Percentiles rank a stretch among this genome's conserved stretches.
phyloP scores from a whole-genome alignment of 2,329 filamentous ascomycete genomes.

The Madurella mycetomatis region DNA sequence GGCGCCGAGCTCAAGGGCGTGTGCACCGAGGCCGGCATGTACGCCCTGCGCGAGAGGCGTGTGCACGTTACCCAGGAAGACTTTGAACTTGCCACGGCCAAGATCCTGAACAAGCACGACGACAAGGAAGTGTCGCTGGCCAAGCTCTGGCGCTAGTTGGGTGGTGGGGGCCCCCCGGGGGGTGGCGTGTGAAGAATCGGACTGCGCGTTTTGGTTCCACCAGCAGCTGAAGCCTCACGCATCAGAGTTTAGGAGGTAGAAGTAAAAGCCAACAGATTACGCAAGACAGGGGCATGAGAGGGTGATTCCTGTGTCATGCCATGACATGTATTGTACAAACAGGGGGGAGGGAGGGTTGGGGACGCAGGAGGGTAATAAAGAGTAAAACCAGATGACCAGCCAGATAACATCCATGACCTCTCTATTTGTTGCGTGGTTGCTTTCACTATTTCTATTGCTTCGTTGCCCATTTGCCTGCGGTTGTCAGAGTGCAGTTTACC shows the following conservation, averaged over 20 bases:
- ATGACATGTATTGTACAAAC: constrained; percentile 2
- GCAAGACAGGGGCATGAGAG: too few species aligned
- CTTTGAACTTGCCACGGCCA: constrained; percentile 96
- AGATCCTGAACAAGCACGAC: constrained; percentile 99
- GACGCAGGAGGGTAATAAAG: not conserved
- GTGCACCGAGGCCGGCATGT: constrained; percentile 98
- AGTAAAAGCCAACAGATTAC: not conserved
- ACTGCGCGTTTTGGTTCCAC: not conserved
- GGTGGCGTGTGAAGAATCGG: not conserved
- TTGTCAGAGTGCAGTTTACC: too few species aligned
- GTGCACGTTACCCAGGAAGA: constrained; percentile 99
- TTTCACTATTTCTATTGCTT: too few species aligned
- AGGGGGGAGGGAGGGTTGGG: not conserved
- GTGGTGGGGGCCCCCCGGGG: not conserved
- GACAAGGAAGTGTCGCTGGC: constrained; percentile 92
- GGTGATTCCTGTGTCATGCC: not conserved
- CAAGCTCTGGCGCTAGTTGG: constrained; percentile 59
- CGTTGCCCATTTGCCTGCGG: too few species aligned
- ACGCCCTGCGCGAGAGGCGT: constrained; percentile 86
- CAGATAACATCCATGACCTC: too few species aligned
- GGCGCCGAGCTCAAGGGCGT: constrained; percentile 98
- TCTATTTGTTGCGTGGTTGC: too few species aligned
- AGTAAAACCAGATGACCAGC: not conserved
- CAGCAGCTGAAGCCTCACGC: not conserved
- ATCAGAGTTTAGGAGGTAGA: not conserved